Evolutionary conservation across 2,329 filamentous ascomycete genomes (phyloP).

Genomic region (Boeremia exigua): DNA sequence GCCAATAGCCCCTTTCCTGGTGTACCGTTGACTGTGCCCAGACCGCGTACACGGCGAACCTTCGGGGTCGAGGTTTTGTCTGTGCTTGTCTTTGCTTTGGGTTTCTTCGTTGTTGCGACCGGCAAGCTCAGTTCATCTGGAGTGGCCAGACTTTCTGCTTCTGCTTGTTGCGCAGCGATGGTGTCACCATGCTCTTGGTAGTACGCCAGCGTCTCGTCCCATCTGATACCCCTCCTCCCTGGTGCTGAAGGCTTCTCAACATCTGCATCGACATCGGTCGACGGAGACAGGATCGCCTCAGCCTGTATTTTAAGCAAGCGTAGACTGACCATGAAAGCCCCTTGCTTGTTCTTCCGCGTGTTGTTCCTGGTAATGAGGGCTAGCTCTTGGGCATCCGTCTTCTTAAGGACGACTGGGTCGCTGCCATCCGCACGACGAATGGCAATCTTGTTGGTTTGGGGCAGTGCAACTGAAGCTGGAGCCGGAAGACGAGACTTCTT

Average conservation of each 20-base stretch:
- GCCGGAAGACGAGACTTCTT: constrained; percentile 46
- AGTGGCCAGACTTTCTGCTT: constrained; percentile 40
- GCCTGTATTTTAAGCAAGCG: constrained; percentile 51
- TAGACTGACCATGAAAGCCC: constrained; percentile 51
- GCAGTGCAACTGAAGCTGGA: constrained; percentile 26
- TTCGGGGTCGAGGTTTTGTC: constrained; percentile 42
- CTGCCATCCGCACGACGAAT: constrained; percentile 52
- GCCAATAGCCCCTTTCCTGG: constrained; percentile 46
- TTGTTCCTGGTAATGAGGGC: constrained; percentile 54
- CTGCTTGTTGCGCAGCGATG: constrained; percentile 31
- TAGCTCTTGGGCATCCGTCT: constrained; percentile 57
- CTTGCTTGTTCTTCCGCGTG: constrained; percentile 59
- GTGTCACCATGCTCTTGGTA: constrained; percentile 50
- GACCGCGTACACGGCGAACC: constrained; percentile 36
- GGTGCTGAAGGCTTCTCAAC: constrained; percentile 19
- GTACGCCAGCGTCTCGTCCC: constrained; percentile 56
- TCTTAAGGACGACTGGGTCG: constrained; percentile 54
- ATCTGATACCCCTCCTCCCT: constrained; percentile 49
- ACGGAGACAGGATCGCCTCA: constrained; percentile 31
- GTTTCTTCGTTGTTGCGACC: constrained; percentile 29
- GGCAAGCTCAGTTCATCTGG: constrained; percentile 41
- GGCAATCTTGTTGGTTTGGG: constrained; percentile 49
- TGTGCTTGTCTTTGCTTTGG: constrained; percentile 25
- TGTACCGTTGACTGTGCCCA: constrained; percentile 47
- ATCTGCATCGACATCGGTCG: constrained; percentile 12